Conservation (phyloP, 2,329 filamentous ascomycete genomes). For the Ramichloridium luteum region DNA sequence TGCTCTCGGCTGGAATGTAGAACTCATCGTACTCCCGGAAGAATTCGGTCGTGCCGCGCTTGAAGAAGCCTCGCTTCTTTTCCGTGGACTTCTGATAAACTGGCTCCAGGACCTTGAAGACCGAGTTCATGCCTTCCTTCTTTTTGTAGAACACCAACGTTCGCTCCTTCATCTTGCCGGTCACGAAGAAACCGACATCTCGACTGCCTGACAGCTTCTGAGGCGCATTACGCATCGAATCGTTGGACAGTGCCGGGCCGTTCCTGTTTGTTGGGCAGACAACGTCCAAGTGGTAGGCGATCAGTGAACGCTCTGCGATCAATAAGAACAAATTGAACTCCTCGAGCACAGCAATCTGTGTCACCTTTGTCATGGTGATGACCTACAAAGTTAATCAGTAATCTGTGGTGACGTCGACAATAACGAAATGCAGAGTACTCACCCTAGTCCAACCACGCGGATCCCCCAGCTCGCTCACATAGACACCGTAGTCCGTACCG, state of each 20-base stretch:
- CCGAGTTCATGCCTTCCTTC: conserved; percentile 73
- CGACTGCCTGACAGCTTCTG: conserved; percentile 77
- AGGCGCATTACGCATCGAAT: conserved; percentile 72
- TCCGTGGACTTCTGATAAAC: conserved; percentile 87
- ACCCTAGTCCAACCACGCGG: conserved; percentile 85
- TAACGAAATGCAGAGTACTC: too few species aligned
- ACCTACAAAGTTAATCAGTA: conserved; percentile 44
- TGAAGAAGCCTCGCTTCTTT: conserved; percentile 59
- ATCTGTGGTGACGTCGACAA: too few species aligned
- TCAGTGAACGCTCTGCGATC: conserved; percentile 79
- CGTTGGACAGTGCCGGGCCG: conserved; percentile 33
- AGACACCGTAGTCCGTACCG: conserved; percentile 90
- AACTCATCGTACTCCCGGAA: conserved; percentile 99
- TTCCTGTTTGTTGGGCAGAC: conserved; percentile 48
- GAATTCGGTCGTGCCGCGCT: conserved; percentile 71
- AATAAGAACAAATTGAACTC: conserved; percentile 89
- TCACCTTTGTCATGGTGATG: conserved; percentile 64
- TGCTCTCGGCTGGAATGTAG: conserved; percentile 92
- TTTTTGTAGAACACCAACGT: conserved; percentile 95
- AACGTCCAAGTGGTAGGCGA: conserved; percentile 87
- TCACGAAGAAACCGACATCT: conserved; percentile 93
- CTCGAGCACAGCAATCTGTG: conserved; percentile 87
- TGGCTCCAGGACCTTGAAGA: conserved; percentile 90
- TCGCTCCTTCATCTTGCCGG: conserved; percentile 92
- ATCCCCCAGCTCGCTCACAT: conserved; percentile 75